Percentiles rank a stretch among this genome's conserved stretches.
Conservation (phyloP, 495 filamentous ascomycete species). For the Xylaria palmicola region DNA sequence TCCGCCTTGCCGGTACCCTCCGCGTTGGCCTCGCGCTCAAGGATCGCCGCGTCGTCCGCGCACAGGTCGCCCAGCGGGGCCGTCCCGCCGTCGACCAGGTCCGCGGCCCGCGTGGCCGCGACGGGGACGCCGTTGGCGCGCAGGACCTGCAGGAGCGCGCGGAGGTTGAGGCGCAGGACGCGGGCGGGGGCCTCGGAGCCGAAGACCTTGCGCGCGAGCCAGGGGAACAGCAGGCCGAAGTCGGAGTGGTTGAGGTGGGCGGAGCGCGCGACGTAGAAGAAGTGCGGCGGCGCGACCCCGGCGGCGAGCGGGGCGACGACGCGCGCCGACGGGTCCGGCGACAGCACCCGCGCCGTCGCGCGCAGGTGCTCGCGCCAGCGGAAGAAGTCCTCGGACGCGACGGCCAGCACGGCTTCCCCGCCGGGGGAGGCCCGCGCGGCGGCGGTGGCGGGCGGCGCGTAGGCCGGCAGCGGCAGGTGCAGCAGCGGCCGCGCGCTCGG, state of each 20-base stretch:
- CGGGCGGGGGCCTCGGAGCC: conserved; percentile 61
- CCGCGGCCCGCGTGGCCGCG: conserved; percentile 46
- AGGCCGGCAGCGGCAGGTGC: conserved; percentile 64
- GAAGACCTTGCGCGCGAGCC: conserved; percentile 57
- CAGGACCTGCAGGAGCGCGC: conserved; percentile 62
- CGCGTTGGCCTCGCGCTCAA: conserved; percentile 31
- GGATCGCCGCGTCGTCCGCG: conserved; percentile 38
- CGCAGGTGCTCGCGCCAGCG: conserved; percentile 67
- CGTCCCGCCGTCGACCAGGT: conserved; percentile 47
- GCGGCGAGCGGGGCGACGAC: conserved; percentile 25
- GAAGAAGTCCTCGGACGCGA: conserved; percentile 69
- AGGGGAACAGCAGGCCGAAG: conserved; percentile 76
- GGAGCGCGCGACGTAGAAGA: conserved; percentile 62
- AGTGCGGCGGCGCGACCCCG: conserved; percentile 39
- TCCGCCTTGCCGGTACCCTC: not conserved
- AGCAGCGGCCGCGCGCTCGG: conserved; percentile 55
- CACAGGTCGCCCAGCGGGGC: not conserved
- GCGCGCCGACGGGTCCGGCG: conserved; percentile 41
- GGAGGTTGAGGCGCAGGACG: conserved; percentile 59
- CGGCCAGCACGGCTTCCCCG: conserved; percentile 53
- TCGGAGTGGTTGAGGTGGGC: conserved; percentile 75
- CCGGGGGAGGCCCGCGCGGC: conserved; percentile 34
- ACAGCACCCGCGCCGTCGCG: conserved; percentile 56
- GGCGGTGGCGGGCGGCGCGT: conserved; percentile 33
- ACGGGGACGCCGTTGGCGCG: conserved; percentile 52